phyloP scores from a whole-genome alignment of 148 eudicot genomes.

The Camellia lanceoleosa region DNA sequence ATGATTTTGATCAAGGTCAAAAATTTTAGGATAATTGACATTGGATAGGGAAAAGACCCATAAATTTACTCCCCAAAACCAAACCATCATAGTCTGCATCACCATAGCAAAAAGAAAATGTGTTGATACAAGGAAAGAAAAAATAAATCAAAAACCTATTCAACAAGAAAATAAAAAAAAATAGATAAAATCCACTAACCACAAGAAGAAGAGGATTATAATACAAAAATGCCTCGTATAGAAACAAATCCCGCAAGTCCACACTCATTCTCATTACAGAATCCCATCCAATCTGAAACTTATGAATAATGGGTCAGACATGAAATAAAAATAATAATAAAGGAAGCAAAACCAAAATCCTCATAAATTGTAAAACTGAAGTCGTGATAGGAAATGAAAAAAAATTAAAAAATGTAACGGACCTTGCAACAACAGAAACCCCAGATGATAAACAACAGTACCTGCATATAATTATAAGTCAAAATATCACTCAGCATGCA shows the following conservation, averaged over 20 bases:
- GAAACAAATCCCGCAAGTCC: conserved; percentile 81
- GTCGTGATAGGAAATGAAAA: neutral
- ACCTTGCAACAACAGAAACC: conserved; percentile 92
- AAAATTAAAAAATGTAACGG: conserved; percentile 4
- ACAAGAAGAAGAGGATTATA: conserved; percentile 93
- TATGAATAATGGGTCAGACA: neutral
- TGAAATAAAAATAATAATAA: neutral
- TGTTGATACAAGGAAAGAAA: conserved; percentile 3
- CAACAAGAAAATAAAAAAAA: neutral
- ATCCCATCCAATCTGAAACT: conserved; percentile 85
- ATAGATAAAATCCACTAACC: conserved; percentile 42
- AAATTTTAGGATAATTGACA: conserved; percentile 77
- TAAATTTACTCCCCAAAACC: conserved; percentile 91
- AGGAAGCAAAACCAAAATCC: neutral
- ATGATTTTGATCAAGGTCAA: conserved; percentile 89
- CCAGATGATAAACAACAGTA: conserved; percentile 75
- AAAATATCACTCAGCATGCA: neutral
- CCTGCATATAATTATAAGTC: conserved; percentile 41
- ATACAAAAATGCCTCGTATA: conserved; percentile 96
- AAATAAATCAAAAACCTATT: conserved; percentile 2
- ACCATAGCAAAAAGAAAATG: conserved; percentile 13
- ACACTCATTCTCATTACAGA: conserved; percentile 98
- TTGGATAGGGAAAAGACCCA: conserved; percentile 84
- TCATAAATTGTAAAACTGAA: neutral
- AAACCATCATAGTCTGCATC: conserved; percentile 85